Base-by-base conservation (phyloP, 192 early-diverging fungal species). In the Gaertneriomyces semiglobifer region DNA sequence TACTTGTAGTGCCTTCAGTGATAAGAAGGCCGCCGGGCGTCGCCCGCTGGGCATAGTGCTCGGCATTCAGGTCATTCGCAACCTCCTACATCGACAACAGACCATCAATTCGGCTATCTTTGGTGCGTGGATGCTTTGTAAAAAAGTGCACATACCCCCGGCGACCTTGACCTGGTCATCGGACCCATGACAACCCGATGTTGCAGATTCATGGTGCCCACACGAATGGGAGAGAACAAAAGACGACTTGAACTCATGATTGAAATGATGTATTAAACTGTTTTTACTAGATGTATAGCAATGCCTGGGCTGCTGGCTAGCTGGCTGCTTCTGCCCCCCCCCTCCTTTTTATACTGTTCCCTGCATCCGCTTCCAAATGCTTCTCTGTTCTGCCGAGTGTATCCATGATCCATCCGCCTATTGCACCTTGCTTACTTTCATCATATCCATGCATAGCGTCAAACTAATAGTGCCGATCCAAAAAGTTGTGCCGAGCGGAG, bases 21-120 rank as follows among this genome's bases (percentile, higher is more conserved):
- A 82, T 70, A 41, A 82, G 57, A 6, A 82, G 66, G 12, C 81
- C 81, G 51, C 77, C 81, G 18, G n/a, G 16, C 1, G 74, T 76
- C 11, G 77, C 73, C 20, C 81, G 70, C 52, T 82, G 77, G 8
- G 41, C 46, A 68, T 82, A 82, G 68, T 82, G 75, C 51, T 71
- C 66, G 33, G 63, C 74, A 59, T 70, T 77, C 25, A 81, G 50
- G 47, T 19, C 63, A 55, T 77, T 74, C 7, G 80, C 71, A 12
- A 79, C 60, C 54, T 74, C 65, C 19, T 42, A 8, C 42, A n/a
- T 66, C 20, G 14, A 33, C 25, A 33, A 2, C 25, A 33, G 25
- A 2, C 25, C 25, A 33, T 33, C 25, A 33, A 33, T 33, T 33
- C 0, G 1, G 25, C 0, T 33, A 33, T 33, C 25, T 33, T 33